Conservation (phyloP, 2,329 filamentous ascomycete genomes). For the Botrytis squamosa region DNA sequence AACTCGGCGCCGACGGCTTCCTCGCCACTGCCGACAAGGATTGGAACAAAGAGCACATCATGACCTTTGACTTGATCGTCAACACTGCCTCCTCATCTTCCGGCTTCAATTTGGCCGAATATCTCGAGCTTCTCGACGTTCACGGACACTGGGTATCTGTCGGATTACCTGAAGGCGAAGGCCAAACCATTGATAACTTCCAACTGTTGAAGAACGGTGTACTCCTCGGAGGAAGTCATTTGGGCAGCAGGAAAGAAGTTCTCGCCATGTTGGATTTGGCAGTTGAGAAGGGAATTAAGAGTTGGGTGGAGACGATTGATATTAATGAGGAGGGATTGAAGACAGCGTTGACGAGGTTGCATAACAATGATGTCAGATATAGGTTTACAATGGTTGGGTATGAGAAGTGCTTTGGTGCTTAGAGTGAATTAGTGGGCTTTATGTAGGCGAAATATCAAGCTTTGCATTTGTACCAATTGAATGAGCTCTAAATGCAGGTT, state of each 20-base stretch:
- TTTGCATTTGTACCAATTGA: not conserved
- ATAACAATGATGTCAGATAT: constrained; percentile 70
- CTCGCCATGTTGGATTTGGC: constrained; percentile 70
- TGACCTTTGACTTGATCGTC: constrained; percentile 74
- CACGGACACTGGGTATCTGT: constrained; percentile 79
- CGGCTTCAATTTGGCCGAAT: constrained; percentile 66
- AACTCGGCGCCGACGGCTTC: constrained; percentile 61
- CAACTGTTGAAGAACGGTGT: constrained; percentile 73
- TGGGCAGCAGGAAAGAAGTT: constrained; percentile 69
- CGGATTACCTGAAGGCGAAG: constrained; percentile 74
- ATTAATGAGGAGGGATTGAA: constrained; percentile 69
- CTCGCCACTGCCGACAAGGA: constrained; percentile 56
- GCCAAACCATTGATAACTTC: constrained; percentile 70
- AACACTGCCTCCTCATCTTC: constrained; percentile 70
- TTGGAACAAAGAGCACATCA: constrained; percentile 56
- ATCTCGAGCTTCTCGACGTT: constrained; percentile 77
- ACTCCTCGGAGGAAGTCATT: constrained; percentile 68
- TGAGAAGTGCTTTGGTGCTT: constrained; percentile 60
- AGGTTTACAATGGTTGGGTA: constrained; percentile 69
- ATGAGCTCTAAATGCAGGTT: not conserved
- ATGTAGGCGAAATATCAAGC: constrained; percentile 3
- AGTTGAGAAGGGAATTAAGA: constrained; percentile 65
- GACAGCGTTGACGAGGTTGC: constrained; percentile 67
- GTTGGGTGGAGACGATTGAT: constrained; percentile 71
- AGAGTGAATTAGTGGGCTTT: not conserved